These are phyloP conservation scores for Leptomonas seymouri DNA, from an alignment of 208 protist species.

Conservation along the genomic window DNA sequence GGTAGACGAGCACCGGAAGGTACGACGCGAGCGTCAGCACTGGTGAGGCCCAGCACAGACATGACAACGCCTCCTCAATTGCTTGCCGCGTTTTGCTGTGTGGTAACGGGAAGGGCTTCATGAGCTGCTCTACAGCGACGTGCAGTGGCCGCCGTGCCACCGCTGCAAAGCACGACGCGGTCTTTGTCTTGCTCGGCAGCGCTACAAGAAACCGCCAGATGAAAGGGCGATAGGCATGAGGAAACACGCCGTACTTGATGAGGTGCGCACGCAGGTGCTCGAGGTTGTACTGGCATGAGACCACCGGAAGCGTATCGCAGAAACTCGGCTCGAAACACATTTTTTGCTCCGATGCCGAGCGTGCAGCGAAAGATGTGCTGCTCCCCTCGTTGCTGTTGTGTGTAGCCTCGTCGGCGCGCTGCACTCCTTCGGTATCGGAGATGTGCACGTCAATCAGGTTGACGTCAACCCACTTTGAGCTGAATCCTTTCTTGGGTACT, in stretches of 20 bases:
- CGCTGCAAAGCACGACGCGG: slow-evolving; percentile 69
- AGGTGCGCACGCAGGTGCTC: slow-evolving; percentile 63
- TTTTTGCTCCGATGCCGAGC: not conserved
- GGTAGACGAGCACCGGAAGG: slow-evolving; percentile 80
- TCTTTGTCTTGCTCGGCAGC: slow-evolving; percentile 51
- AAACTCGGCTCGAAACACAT: slow-evolving; percentile 24
- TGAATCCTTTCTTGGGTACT: slow-evolving; percentile 19
- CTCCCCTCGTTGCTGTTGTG: not conserved
- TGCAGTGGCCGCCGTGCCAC: slow-evolving; percentile 61
- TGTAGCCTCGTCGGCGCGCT: not conserved
- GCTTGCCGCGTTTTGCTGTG: slow-evolving; percentile 27
- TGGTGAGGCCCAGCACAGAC: slow-evolving; percentile 68
- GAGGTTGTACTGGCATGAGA: slow-evolving; percentile 65
- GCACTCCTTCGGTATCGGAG: not conserved
- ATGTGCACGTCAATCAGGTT: slow-evolving; percentile 26
- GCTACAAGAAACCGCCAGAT: slow-evolving; percentile 86
- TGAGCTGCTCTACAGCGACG: slow-evolving; percentile 47
- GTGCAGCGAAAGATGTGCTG: not conserved
- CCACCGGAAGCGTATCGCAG: slow-evolving; percentile 35
- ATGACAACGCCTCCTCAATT: slow-evolving; percentile 68
- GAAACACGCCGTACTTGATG: slow-evolving; percentile 71
- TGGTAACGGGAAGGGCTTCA: slow-evolving; percentile 67
- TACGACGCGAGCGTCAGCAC: slow-evolving; percentile 74
- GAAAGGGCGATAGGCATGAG: slow-evolving; percentile 54
- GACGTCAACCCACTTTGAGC: slow-evolving; percentile 28